Base-by-base conservation (phyloP, 1,284 basidiomycete genomes). In the Irpex sp. region DNA sequence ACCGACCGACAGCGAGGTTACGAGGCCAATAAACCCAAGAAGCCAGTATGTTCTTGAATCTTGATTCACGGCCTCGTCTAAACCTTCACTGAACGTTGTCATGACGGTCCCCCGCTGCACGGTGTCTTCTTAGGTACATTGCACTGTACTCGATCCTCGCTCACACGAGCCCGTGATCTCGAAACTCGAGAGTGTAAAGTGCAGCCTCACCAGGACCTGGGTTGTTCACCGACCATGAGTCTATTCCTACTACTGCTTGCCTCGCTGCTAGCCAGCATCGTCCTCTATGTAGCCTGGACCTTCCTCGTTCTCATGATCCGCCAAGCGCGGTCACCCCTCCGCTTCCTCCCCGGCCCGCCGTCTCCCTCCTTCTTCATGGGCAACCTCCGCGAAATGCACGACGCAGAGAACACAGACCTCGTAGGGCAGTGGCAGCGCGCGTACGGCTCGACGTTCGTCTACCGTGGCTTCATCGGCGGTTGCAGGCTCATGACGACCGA, bases 401-500 rank as follows among this genome's bases (percentile, higher is more conserved):
- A 86, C 71, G 79, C 84, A 70, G 82, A 83, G 66, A 87, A 87
- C 71, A 85, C 75, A 15, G 74, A 80, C 56, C 78, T 87, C 64
- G 70, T 84, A 58, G 72, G 72, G 4, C 70, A 73, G 62, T 88
- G 85, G 85, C 74, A 79, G 46, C 69, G 72, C 1, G 57, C 67
- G 26, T 83, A 83, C 61, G 87, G 86, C 21, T 71, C 77, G 31
- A 83, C 80, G 8, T 83, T 84, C 63, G 78, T 80, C 51, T 87
- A 86, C 72, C 78, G 79, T 59, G 83, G 84, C 50, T 84, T 88
- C 73, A 72, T 86, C 62, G 78, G 81, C 46, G 82, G 80, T 0
- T 74, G 75, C 62, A 76, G 87, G 17, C 77, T 91, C 60, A 78
- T 86, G 74, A 85, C 85, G 15, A 82, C 79, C 47, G 89, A 91